Base-by-base conservation (phyloP, 805 yeast species). In the Lipomyces lipofer region DNA sequence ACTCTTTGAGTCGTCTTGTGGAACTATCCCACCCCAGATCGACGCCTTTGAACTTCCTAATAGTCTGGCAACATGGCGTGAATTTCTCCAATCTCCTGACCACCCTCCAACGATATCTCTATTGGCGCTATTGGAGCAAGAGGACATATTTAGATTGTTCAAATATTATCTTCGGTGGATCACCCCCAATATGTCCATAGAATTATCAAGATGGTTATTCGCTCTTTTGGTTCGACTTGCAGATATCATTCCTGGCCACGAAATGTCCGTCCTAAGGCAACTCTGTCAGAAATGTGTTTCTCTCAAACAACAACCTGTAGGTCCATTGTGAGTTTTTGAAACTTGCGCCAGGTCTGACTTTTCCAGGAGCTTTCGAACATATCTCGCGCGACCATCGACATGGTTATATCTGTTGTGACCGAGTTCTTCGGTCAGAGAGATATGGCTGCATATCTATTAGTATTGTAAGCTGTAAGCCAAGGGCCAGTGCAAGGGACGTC, bases 111-210 rank as follows among this genome's bases (percentile, higher is more conserved):
- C 69, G 9, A 47, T 56, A 4, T 66, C 62, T 4, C 52, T 70
- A 9, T 42, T 75, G 19, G 65, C 66, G 2, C 67, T 70, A 1
- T 49, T 78, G n/a, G 73, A 70, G 42, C 76, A 74, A 39, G 62
- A 59, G 4, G 66, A 67, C 39, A 63, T 66, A 17, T 63, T 76
- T 42, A 68, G 73, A 43, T 63, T 77, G 43, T 50, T 74, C 7
- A 73, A 73, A n/a, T 77, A 76, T 62, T 69, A 68, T 45, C 69
- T 73, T 8, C 71, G 72, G 51, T 79, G 82, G 81, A 60, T 73
- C 21, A 66, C 69, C 27, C 67, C 66, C 17, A 68, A 63, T 25
- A 60, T 71, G 42, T 64, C 71, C 36, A 55, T 49, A 0, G 66
- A 59, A 2, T 47, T 69, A 42, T 58, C 64, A 1, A 27, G 47